Base-by-base conservation (phyloP, 1,139 yeast species). In the Candida sanyaensis region DNA sequence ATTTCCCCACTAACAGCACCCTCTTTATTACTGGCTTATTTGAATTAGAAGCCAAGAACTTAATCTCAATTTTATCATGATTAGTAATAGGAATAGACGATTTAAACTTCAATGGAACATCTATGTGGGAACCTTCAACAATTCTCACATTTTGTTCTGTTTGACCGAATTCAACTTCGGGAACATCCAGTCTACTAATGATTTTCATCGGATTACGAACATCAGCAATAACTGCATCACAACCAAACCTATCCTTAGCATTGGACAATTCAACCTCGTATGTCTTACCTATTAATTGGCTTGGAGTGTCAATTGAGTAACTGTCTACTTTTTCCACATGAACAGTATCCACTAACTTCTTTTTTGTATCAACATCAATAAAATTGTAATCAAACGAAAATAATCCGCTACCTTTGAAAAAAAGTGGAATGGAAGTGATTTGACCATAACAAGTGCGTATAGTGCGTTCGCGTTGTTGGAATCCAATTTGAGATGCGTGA, bases 391-490 rank as follows among this genome's bases (percentile, higher is more conserved):
- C 75, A 50, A 93, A 75, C 3, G 77, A 69, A 56, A 86, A 89
- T 1, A 98, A 98, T 0, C 87, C 81, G 54, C 84, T 83, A 9
- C 99, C 99, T 44, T 78, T 80, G 33, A 93, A 77, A 42, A 64
- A 61, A 5, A 91, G 75, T 0, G 85, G 84, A 10, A 88, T 55
- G 0, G 58, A 52, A 0, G 71, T 63, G 6, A 62, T 54, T 2
- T 66, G 70, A 2, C 77, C 80, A 51, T 68, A 66, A 59, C 86
- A 81, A 9, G 75, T 60, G 33, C 60, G 56, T 24, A 69, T 53
- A 1, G 54, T 49, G 23, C 58, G 58, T 0, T 51, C 47, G 1
- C 17, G 30, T 9, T 41, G 27, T 32, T 50, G 31, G 9, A 54
- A 40, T 4, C 53, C 51, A 5, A 63, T 77, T 43, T 57, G 68